Evolutionary conservation across 2,329 filamentous ascomycete species (phyloP).

Genomic region (Emmonsiellopsis sp.): DNA sequence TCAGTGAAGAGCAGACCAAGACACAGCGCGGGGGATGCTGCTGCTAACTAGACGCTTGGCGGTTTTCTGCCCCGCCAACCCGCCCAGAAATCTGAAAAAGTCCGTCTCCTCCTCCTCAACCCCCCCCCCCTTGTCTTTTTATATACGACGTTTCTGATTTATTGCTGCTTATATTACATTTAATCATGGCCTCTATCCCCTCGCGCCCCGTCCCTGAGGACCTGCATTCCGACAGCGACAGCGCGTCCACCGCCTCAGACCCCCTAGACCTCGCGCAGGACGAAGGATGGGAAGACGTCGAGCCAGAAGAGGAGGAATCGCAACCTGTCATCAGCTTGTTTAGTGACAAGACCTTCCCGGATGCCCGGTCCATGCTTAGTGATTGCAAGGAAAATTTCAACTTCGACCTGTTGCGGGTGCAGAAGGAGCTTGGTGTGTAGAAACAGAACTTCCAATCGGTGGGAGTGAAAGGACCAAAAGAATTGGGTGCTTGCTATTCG

Average conservation of each 20-base stretch:
- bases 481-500: constrained; percentile 5
- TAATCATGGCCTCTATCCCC: constrained; percentile 1
- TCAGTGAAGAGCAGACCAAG: no score
- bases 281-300: constrained; percentile 50
- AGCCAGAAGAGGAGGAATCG: constrained; percentile 52
- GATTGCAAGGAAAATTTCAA: constrained; percentile 57
- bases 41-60: no score
- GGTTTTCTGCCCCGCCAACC: no score
- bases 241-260: constrained; percentile 19
- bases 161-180: constrained; percentile 5
- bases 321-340: constrained; percentile 60
- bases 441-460: constrained; percentile 5
- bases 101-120: no score
- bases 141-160: neutral
- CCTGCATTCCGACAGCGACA: constrained; percentile 13
- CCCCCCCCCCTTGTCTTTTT: neutral
- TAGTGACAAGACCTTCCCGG: constrained; percentile 56
- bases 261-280: constrained; percentile 38
- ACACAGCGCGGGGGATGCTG: no score
- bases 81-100: no score
- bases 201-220: neutral
- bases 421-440: constrained; percentile 42
- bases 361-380: constrained; percentile 56
- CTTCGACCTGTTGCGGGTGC: constrained; percentile 58
- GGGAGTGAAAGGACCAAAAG: constrained; percentile 5